Evolutionary conservation across 1,139 yeast species (phyloP).

Genomic region (Magnusiomyces suaveolens): DNA sequence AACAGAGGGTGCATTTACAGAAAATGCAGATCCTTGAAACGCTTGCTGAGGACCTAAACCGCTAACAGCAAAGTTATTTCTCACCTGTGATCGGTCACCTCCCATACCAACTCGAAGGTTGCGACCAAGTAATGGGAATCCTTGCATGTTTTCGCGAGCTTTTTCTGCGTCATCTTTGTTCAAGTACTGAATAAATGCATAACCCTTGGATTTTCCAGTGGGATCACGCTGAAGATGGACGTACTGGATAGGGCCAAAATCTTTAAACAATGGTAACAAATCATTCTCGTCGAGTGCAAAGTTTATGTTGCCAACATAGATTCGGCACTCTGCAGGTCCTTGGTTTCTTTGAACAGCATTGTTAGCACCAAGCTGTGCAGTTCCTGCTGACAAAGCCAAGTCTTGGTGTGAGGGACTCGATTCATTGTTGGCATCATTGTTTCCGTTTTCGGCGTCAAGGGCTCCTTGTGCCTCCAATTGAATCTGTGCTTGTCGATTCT

Average conservation of each 20-base stretch:
- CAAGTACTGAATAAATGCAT: slow-evolving; percentile 29
- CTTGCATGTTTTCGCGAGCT: slow-evolving; percentile 31
- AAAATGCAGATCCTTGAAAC: slow-evolving; percentile 16
- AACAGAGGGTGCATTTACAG: slow-evolving; percentile 9
- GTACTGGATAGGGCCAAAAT: slow-evolving; percentile 30
- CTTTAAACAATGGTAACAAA: slow-evolving; percentile 27
- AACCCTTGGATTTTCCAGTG: slow-evolving; percentile 32
- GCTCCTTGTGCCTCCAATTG: not conserved
- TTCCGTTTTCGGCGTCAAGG: not conserved
- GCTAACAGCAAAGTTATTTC: not conserved
- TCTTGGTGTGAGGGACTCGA: not conserved
- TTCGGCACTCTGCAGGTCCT: slow-evolving; percentile 22
- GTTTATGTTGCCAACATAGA: slow-evolving; percentile 31
- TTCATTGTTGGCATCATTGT: not conserved
- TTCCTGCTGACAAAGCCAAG: not conserved
- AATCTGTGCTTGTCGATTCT: slow-evolving; percentile 24
- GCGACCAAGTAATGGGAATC: slow-evolving; percentile 30
- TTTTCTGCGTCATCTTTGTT: slow-evolving; percentile 24
- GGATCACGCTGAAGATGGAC: slow-evolving; percentile 28
- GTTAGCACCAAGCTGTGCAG: slow-evolving; percentile 3
- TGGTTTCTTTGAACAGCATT: slow-evolving; percentile 10
- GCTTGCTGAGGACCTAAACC: slow-evolving; percentile 11
- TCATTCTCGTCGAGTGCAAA: slow-evolving; percentile 30
- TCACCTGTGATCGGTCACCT: slow-evolving; percentile 16
- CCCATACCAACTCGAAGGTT: slow-evolving; percentile 30